A percentile compares a stretch with the other conserved stretches of the same genome.
Conservation (phyloP, 768 basidiomycete genomes). For the Lactarius trivialis region DNA sequence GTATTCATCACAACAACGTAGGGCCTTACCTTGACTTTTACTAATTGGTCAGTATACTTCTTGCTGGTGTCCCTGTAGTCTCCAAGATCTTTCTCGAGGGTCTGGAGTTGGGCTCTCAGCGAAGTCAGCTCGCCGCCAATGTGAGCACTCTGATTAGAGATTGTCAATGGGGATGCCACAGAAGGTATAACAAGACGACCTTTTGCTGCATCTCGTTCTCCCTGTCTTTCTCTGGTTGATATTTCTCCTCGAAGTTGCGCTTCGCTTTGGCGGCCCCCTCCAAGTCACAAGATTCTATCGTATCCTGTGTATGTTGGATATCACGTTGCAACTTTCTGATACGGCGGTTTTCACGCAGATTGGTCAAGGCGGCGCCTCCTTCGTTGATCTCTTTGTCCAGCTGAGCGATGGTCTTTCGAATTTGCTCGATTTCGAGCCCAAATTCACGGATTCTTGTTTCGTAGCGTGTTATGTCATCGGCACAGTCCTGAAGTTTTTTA, state of each 20-base stretch:
- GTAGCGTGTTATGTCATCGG: conserved; percentile 44
- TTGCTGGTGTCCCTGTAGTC: conserved; percentile 86
- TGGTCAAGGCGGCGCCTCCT: conserved; percentile 59
- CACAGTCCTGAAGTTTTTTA: conserved; percentile 53
- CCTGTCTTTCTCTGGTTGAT: conserved; percentile 59
- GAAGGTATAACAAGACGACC: conserved; percentile 36
- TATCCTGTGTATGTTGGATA: conserved; percentile 56
- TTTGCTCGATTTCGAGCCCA: conserved; percentile 35
- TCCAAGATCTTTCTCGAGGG: conserved; percentile 60
- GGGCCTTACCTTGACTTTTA: conserved; percentile 80
- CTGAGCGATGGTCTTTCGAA: conserved; percentile 41
- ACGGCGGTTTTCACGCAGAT: conserved; percentile 77
- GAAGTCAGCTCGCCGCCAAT: conserved; percentile 79
- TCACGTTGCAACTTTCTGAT: conserved; percentile 62
- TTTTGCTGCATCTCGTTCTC: conserved; percentile 66
- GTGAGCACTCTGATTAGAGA: conserved; percentile 54
- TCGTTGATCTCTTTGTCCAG: conserved; percentile 78
- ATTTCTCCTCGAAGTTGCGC: conserved; percentile 79
- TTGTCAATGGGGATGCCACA: neutral
- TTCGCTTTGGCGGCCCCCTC: conserved; percentile 81
- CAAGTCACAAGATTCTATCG: conserved; percentile 74
- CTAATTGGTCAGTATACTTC: conserved; percentile 82
- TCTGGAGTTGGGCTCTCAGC: conserved; percentile 56
- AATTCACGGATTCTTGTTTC: conserved; percentile 42
- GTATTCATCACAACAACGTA: neutral